Conservation (phyloP, 345 rosid species). For the Fremontodendron californicum region DNA sequence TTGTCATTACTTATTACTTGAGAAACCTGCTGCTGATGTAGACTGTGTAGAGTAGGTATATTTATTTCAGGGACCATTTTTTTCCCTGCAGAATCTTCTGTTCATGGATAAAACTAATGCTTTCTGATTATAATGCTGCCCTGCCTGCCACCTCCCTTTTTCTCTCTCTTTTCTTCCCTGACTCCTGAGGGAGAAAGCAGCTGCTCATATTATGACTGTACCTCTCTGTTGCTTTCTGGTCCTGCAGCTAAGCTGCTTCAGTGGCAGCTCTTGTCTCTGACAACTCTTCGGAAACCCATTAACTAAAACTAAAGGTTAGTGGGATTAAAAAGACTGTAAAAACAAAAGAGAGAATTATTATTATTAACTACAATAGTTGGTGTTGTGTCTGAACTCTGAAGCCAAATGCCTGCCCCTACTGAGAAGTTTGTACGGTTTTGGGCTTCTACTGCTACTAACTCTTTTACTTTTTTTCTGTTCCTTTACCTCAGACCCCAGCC, state of each 20-base stretch:
- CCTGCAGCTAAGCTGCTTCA: slow-evolving; percentile 41
- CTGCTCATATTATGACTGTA: slow-evolving; percentile 44
- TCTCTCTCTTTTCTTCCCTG: slow-evolving; percentile 17
- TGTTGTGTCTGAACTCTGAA: slow-evolving; percentile 27
- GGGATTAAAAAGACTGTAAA: slow-evolving; percentile 28
- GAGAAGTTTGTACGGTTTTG: slow-evolving; percentile 40
- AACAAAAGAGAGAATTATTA: neutral
- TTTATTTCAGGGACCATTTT: slow-evolving; percentile 68
- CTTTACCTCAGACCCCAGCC: slow-evolving; percentile 35
- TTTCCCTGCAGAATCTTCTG: slow-evolving; percentile 64
- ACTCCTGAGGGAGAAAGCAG: slow-evolving; percentile 8
- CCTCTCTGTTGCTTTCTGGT: slow-evolving; percentile 39
- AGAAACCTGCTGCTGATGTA: slow-evolving; percentile 3
- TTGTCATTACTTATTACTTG: slow-evolving; percentile 2
- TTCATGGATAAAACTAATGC: slow-evolving; percentile 56
- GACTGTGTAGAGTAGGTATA: slow-evolving; percentile 42
- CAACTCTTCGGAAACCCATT: slow-evolving; percentile 69
- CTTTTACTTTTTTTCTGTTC: slow-evolving; percentile 40
- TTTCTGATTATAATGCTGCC: slow-evolving; percentile 49
- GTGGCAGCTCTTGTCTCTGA: slow-evolving; percentile 74
- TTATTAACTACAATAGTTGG: slow-evolving; percentile 10
- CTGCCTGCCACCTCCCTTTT: neutral
- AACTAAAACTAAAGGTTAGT: slow-evolving; percentile 45
- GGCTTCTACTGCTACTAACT: slow-evolving; percentile 41
- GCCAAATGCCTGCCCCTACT: slow-evolving; percentile 20